Base-by-base conservation (phyloP, 331 rosid species). In the Erythrophleum ivorense region DNA sequence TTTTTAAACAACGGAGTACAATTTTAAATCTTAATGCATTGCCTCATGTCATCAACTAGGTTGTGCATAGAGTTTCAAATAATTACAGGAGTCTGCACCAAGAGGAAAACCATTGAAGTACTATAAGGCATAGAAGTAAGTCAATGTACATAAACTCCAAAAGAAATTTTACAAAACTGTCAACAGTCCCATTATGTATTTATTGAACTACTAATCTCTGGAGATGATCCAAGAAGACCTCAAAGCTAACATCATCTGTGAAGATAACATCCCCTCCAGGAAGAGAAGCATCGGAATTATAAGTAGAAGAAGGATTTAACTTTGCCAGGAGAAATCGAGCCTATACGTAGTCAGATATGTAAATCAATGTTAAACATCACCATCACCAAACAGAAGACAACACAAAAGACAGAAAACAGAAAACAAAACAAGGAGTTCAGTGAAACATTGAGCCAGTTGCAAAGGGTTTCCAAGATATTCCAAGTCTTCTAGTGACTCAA, bases 181-280 rank as follows among this genome's bases (percentile, higher is more conserved):
- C 59, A 52, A 55, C 63, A 36, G 50, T 48, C 73, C 58, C 68
- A 8, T 24, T 52, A 38, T 69, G 55, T 36, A 74, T 78, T 82
- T 78, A 95, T 84, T 96, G 98, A 91, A 93, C 97, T 8, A 91
- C 97, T 89, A 96, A 77, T 93, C 99, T 96, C 89, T 92, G 97
- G 46, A 93, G 94, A 89, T 96, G 99, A 82, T 96, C 98, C 80
- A 93, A 84, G 89, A 96, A 96, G 69, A 96, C 98, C 84, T 96
- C 97, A 81, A 96, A 96, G 83, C 98, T 88, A 70, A 96, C 99
- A 76, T 96, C 99, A 49, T 93, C 99, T 0, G 98, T 96, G 52
- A 96, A 93, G 80, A 96, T 92, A 72, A 96, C 59, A 86, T 93
- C 99, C 59, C 97, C 97, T 69, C 99, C 99, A 0, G 94, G 91